Conservation (phyloP, 768 basidiomycete genomes). For the Rhizopogon vesiculosus region DNA sequence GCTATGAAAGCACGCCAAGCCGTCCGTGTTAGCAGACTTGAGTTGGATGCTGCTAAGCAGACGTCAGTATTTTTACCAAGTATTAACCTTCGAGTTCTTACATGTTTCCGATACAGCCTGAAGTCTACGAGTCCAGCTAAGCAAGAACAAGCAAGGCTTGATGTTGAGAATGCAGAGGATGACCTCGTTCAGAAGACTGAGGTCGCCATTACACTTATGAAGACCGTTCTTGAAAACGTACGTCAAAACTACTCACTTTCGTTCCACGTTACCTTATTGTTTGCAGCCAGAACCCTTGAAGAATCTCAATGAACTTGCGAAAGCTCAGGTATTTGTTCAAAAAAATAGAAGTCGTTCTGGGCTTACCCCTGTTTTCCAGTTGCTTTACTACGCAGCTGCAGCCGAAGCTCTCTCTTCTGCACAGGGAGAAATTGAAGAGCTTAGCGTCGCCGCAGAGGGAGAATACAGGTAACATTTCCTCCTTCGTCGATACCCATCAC, state of each 20-base stretch:
- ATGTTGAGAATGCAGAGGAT: conserved; percentile 92
- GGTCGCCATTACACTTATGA: conserved; percentile 94
- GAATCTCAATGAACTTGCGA: conserved; percentile 88
- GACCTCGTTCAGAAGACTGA: conserved; percentile 98
- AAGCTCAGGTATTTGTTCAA: conserved; percentile 62
- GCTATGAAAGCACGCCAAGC: conserved; percentile 92
- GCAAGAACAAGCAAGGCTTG: conserved; percentile 90
- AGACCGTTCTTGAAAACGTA: conserved; percentile 97
- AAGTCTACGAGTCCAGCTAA: conserved; percentile 71
- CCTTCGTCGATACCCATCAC: conserved; percentile 4
- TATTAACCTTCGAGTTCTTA: background rate
- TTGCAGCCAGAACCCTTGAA: conserved; percentile 92
- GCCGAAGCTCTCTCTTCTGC: conserved; percentile 78
- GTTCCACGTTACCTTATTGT: background rate
- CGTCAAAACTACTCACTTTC: conserved; percentile 23
- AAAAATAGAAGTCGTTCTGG: background rate
- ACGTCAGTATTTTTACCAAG: conserved; percentile 41
- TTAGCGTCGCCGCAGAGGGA: conserved; percentile 89
- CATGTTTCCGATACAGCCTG: conserved; percentile 43
- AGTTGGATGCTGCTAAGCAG: conserved; percentile 90
- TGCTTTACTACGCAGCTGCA: conserved; percentile 67
- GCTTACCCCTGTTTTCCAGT: conserved; percentile 30
- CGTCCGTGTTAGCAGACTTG: conserved; percentile 73
- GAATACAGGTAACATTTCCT: conserved; percentile 69
- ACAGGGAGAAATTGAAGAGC: conserved; percentile 91